phyloP scores from a whole-genome alignment of 352 stramenopile genomes.

The Phytophthora crassamura region DNA sequence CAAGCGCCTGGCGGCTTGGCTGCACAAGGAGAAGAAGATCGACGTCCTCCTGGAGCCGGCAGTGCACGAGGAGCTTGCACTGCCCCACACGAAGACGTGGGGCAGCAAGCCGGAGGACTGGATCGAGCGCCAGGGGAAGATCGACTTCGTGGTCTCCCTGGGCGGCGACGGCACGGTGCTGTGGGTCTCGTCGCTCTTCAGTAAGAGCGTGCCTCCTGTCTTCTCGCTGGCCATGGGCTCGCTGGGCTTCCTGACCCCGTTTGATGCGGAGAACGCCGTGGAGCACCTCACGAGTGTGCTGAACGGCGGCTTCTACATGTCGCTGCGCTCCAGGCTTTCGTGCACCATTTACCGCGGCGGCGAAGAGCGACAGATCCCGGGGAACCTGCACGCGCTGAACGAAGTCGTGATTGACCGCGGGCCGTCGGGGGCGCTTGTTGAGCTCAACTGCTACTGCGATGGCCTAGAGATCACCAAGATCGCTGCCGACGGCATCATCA shows the following conservation, averaged over 20 bases:
- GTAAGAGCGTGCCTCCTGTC: constrained; percentile 94
- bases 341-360: constrained; percentile 75
- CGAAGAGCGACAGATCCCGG: constrained; percentile 57
- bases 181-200: constrained; percentile 90
- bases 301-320: constrained; percentile 87
- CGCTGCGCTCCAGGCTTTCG: constrained; percentile 74
- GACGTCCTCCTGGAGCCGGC: constrained; percentile 75
- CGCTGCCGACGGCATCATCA: constrained; percentile 97
- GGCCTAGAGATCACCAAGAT: constrained; percentile 96
- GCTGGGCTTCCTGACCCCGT: constrained; percentile 97
- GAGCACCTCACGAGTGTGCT: constrained; percentile 81
- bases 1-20: constrained; percentile 67
- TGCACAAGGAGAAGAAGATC: constrained; percentile 78
- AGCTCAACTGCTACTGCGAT: constrained; percentile 98
- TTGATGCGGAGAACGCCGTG: constrained; percentile 76
- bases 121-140: constrained; percentile 72
- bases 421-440: constrained; percentile 88
- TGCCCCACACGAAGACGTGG: constrained; percentile 74
- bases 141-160: constrained; percentile 94
- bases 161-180: constrained; percentile 95
- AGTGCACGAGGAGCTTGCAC: constrained; percentile 71
- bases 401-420: constrained; percentile 98
- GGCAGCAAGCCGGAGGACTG: constrained; percentile 58
- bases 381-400: constrained; percentile 95
- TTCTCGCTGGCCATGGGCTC: constrained; percentile 95